Conservation (phyloP, 1,284 basidiomycete species). For the Moesziomyces sp. region DNA sequence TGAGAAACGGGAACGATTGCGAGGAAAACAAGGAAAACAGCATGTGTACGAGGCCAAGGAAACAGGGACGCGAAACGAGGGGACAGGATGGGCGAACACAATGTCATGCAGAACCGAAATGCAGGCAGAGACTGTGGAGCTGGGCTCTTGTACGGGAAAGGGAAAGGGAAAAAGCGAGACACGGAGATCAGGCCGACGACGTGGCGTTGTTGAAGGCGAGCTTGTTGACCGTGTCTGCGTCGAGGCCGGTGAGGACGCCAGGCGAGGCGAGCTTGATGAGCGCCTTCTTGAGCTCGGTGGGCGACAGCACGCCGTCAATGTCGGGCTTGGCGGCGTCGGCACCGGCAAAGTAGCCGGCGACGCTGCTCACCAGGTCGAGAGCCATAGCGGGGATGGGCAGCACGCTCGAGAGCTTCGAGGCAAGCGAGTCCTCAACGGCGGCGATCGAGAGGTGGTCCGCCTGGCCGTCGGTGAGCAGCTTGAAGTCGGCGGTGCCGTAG, state of each 20-base stretch:
- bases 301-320: constrained; percentile 70
- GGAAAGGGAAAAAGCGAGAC: background rate
- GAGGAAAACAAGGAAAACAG: constrained; percentile 8
- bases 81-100: constrained; percentile 8
- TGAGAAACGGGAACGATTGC: constrained; percentile 4
- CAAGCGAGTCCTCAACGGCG: constrained; percentile 50
- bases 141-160: constrained; percentile 11
- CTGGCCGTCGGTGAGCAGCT: constrained; percentile 13
- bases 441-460: constrained; percentile 32
- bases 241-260: constrained; percentile 70
- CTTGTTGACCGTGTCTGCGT: constrained; percentile 62
- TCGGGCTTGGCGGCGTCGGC: constrained; percentile 55
- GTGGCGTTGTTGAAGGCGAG: constrained; percentile 68
- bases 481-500: constrained; percentile 66
- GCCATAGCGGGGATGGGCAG: constrained; percentile 56
- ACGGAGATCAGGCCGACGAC: constrained; percentile 9
- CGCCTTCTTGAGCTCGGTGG: constrained; percentile 79
- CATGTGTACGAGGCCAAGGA: background rate
- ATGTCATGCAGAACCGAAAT: constrained; percentile 28
- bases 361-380: constrained; percentile 56
- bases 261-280: constrained; percentile 75
- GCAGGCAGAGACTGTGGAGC: constrained; percentile 33
- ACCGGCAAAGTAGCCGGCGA: constrained; percentile 50
- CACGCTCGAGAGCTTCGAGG: constrained; percentile 58
- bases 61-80: background rate